phyloP scores from a whole-genome alignment of 495 filamentous ascomycete genomes.

The Gamarada debralockiae region DNA sequence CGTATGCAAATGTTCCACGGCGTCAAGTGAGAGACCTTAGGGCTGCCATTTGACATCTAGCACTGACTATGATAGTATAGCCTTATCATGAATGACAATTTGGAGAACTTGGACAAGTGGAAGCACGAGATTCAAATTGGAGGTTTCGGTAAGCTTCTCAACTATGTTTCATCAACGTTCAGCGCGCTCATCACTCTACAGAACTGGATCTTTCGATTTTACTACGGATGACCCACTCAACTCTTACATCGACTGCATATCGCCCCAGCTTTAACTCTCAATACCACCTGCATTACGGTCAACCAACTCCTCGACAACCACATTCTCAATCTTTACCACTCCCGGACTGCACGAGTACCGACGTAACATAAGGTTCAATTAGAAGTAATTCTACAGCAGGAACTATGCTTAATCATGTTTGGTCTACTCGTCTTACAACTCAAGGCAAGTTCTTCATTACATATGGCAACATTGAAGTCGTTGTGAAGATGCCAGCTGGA shows the following conservation, averaged over 20 bases:
- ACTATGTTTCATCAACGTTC: too few species aligned
- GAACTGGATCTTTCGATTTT: too few species aligned
- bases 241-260: constrained; percentile 41
- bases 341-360: too few species aligned
- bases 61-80: too few species aligned
- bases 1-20: too few species aligned
- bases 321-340: constrained; percentile 35
- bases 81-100: constrained; percentile 35
- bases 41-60: too few species aligned
- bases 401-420: constrained; percentile 35
- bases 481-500: constrained; percentile 38
- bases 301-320: constrained; percentile 27
- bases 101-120: constrained; percentile 35
- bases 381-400: constrained; percentile 31
- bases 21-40: too few species aligned
- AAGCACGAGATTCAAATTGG: constrained; percentile 32
- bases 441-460: constrained; percentile 34
- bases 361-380: too few species aligned
- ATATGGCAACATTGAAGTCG: constrained; percentile 41
- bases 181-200: background rate
- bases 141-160: constrained; percentile 31
- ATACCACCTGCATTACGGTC: constrained; percentile 27
- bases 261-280: constrained; percentile 38
- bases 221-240: constrained; percentile 38
- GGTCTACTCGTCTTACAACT: constrained; percentile 35